Evolutionary conservation across 768 basidiomycete genomes (phyloP).

Genomic region (Asterophora parasitica): DNA sequence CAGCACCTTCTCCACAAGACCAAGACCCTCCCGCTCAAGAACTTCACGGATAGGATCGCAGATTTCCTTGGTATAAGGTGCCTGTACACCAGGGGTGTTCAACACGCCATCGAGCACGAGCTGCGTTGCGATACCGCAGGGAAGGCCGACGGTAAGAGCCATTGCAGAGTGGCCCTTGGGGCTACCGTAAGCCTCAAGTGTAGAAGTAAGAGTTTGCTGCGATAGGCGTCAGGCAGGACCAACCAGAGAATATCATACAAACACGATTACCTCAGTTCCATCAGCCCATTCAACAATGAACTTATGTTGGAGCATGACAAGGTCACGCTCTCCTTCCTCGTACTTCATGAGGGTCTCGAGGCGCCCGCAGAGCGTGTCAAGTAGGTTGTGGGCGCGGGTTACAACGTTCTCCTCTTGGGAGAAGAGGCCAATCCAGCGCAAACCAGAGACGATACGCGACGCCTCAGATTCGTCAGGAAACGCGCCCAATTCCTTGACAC

Average conservation of each 20-base stretch:
- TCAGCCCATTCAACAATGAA: constrained; percentile 89
- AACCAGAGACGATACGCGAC: constrained; percentile 78
- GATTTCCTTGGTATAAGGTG: constrained; percentile 83
- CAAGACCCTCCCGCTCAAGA: constrained; percentile 72
- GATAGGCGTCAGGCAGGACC: background rate
- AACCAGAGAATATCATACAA: background rate
- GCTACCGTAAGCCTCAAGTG: constrained; percentile 84
- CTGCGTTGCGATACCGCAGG: constrained; percentile 92
- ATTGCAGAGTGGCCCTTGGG: constrained; percentile 82
- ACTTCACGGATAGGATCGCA: constrained; percentile 67
- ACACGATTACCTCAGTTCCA: constrained; percentile 54
- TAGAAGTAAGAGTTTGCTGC: constrained; percentile 84
- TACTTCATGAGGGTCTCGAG: constrained; percentile 93
- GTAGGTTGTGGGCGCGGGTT: constrained; percentile 67
- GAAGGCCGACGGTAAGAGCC: constrained; percentile 88
- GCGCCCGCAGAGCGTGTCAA: constrained; percentile 89
- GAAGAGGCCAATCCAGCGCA: constrained; percentile 93
- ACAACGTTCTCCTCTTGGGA: constrained; percentile 52
- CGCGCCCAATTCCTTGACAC: constrained; percentile 61
- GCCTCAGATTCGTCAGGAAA: constrained; percentile 73
- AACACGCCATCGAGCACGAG: constrained; percentile 85
- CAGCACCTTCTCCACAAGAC: constrained; percentile 64
- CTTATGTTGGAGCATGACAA: constrained; percentile 98
- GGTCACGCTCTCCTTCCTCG: constrained; percentile 84
- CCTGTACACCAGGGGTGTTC: constrained; percentile 71